phyloP scores from a whole-genome alignment of 2,329 filamentous ascomycete species.

The Hymenoscyphus repandus region DNA sequence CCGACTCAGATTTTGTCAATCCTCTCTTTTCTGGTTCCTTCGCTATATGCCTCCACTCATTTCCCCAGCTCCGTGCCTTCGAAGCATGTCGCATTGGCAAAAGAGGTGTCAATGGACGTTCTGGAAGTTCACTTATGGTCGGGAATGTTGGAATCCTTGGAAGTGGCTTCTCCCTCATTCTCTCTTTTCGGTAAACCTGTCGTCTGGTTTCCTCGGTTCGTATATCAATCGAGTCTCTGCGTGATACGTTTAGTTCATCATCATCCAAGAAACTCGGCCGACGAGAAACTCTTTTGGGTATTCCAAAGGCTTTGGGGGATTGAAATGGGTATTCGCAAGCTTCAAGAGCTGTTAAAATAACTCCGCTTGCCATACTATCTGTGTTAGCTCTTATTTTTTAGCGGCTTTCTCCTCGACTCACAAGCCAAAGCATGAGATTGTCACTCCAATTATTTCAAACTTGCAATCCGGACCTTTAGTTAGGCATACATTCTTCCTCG shows the following conservation, averaged over 20 bases:
- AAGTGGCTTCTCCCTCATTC: conserved; percentile 16
- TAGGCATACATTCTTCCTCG: conserved; percentile 14
- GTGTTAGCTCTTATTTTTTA: not conserved
- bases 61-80: conserved; percentile 13
- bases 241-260: conserved; percentile 17
- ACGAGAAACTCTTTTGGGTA: conserved; percentile 10
- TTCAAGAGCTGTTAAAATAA: conserved; percentile 24
- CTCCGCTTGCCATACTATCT: conserved; percentile 18
- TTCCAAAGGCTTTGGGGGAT: conserved; percentile 7
- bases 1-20: conserved; percentile 17
- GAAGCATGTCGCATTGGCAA: conserved; percentile 7
- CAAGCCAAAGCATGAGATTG: conserved; percentile 19
- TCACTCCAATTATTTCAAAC: conserved; percentile 16
- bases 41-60: conserved; percentile 22
- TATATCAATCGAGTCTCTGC: conserved; percentile 11
- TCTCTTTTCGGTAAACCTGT: conserved; percentile 3
- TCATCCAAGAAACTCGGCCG: conserved; percentile 17
- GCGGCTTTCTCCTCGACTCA: conserved; percentile 7
- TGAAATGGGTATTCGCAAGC: conserved; percentile 25
- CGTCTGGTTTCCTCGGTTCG: conserved; percentile 5
- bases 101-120: conserved; percentile 13
- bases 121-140: conserved; percentile 6
- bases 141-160: conserved; percentile 8
- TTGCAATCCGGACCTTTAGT: conserved; percentile 10
- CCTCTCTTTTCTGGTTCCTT: conserved; percentile 7